Evolutionary conservation across 176 grass and related monocot species (phyloP).

Genomic region (Thalia dealbata): DNA sequence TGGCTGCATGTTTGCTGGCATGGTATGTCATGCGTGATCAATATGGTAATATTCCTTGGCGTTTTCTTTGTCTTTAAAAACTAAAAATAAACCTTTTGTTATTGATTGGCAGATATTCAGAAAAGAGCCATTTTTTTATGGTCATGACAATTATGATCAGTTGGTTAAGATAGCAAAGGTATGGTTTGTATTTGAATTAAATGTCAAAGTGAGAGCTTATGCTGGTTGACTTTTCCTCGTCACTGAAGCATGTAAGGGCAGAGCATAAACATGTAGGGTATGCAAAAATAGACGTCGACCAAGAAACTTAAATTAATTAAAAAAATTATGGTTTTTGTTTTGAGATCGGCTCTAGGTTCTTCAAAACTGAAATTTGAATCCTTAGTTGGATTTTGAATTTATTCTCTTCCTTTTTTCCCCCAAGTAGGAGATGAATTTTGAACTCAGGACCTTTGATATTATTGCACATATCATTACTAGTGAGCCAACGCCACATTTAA

Average conservation of each 20-base stretch:
- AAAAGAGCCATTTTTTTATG: conserved; percentile 81
- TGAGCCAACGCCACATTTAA: too few relatives aligned
- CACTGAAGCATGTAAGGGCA: background rate
- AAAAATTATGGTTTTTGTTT: too few relatives aligned
- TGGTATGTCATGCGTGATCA: conserved; percentile 36
- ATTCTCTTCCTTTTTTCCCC: too few relatives aligned
- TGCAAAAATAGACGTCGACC: too few relatives aligned
- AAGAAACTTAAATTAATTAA: too few relatives aligned
- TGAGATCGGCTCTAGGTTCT: background rate
- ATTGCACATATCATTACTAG: too few relatives aligned
- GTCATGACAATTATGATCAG: conserved; percentile 89
- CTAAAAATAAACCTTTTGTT: background rate
- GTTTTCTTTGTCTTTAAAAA: conserved; percentile 7
- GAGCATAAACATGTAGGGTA: background rate
- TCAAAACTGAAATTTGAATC: background rate
- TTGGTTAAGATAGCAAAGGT: conserved; percentile 95
- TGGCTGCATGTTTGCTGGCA: conserved; percentile 92
- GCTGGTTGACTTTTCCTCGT: background rate
- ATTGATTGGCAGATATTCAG: conserved; percentile 57
- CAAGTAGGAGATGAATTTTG: too few relatives aligned
- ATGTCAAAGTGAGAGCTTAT: background rate
- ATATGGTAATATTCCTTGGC: background rate
- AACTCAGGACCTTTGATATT: too few relatives aligned
- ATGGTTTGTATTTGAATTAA: conserved; percentile 19
- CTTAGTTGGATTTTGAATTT: too few relatives aligned